Evolutionary conservation across 2,329 filamentous ascomycete species (phyloP).

Genomic region (Fusarium caatingaense): DNA sequence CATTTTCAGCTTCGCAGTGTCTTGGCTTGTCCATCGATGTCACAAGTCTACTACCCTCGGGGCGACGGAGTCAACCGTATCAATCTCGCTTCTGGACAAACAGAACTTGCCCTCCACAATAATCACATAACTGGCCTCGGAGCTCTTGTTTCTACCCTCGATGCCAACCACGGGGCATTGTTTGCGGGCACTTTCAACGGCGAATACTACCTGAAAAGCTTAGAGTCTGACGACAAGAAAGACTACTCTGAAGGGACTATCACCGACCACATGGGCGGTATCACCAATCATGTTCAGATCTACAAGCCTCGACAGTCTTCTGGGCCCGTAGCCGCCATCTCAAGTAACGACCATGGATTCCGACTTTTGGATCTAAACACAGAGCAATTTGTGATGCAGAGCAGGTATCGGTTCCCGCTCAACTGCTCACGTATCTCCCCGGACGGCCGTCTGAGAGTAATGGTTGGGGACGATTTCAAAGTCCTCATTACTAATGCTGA

Average conservation of each 20-base stretch:
- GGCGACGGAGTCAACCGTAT: slow-evolving; percentile 62
- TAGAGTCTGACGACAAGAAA: slow-evolving; percentile 55
- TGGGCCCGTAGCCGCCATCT: slow-evolving; percentile 67
- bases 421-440: slow-evolving; percentile 81
- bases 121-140: slow-evolving; percentile 52
- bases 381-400: slow-evolving; percentile 67
- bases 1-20: slow-evolving; percentile 76
- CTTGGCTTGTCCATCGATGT: slow-evolving; percentile 66
- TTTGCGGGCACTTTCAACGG: slow-evolving; percentile 70
- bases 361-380: slow-evolving; percentile 69
- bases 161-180: slow-evolving; percentile 65
- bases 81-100: slow-evolving; percentile 61
- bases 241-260: slow-evolving; percentile 59
- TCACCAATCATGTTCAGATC: slow-evolving; percentile 74
- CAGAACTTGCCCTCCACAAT: slow-evolving; percentile 59
- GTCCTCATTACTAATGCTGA: slow-evolving; percentile 77
- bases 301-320: slow-evolving; percentile 64
- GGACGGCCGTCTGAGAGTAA: slow-evolving; percentile 75
- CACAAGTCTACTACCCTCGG: slow-evolving; percentile 68
- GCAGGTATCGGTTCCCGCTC: slow-evolving; percentile 68
- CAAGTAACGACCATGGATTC: slow-evolving; percentile 71
- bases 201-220: slow-evolving; percentile 62
- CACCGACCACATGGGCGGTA: slow-evolving; percentile 63
- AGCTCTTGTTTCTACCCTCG: slow-evolving; percentile 62
- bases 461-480: slow-evolving; percentile 76